These are phyloP conservation scores for Salix caprea DNA, from an alignment of 345 rosid species.

Conservation along the genomic window DNA sequence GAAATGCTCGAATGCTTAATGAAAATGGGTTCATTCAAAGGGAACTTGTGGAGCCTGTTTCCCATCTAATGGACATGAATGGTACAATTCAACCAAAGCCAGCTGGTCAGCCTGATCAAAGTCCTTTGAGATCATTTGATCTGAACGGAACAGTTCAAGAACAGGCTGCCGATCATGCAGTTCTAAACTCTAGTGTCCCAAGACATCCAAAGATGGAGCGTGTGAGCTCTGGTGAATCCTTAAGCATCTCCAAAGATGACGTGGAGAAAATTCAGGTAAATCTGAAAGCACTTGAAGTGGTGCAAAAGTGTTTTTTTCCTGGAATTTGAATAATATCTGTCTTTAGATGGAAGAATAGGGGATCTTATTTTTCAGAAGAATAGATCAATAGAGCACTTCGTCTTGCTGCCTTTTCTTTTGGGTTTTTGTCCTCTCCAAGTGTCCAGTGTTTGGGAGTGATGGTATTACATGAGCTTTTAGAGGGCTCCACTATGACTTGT, in stretches of 20 bases:
- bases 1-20: constrained; percentile 37
- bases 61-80: constrained; percentile 50
- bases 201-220: constrained; percentile 37
- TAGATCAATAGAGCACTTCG: neutral
- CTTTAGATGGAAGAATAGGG: neutral
- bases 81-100: constrained; percentile 43
- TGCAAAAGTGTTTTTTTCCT: neutral
- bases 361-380: neutral
- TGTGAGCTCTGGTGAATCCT: constrained; percentile 32
- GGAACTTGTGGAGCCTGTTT: constrained; percentile 30
- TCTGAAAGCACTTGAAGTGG: neutral
- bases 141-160: constrained; percentile 56
- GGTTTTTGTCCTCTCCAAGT: neutral
- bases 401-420: neutral
- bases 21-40: constrained; percentile 51
- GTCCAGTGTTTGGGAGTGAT: neutral
- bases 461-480: neutral
- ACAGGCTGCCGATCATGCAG: constrained; percentile 38
- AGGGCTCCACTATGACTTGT: neutral
- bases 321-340: too few relatives aligned
- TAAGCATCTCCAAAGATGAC: constrained; percentile 57
- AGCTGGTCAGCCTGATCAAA: constrained; percentile 26
- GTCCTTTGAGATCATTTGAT: constrained; percentile 43
- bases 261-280: constrained; percentile 71
- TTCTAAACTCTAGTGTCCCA: constrained; percentile 22